These are phyloP conservation scores for Leptographium lundbergii DNA, from an alignment of 2,329 filamentous ascomycete species.

Conservation along the genomic window DNA sequence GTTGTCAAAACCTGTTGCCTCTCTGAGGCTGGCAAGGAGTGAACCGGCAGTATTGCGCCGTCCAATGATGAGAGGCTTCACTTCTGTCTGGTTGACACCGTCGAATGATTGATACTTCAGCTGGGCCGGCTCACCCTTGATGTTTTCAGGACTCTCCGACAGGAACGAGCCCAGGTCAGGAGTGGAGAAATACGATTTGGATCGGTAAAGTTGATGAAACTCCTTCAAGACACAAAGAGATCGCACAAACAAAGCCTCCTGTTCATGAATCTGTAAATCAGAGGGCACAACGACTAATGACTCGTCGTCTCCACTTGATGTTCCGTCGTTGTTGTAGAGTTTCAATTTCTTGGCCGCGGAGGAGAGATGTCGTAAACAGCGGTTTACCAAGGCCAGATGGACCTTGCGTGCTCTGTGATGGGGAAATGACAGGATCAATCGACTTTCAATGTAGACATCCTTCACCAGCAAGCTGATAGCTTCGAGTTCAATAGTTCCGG, in stretches of 20 bases:
- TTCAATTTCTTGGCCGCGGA: slow-evolving; percentile 47
- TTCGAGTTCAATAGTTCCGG: slow-evolving; percentile 49
- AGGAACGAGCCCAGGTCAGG: slow-evolving; percentile 44
- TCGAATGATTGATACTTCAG: slow-evolving; percentile 67
- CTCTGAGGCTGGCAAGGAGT: slow-evolving; percentile 52
- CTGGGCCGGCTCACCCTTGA: slow-evolving; percentile 51
- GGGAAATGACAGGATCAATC: slow-evolving; percentile 35
- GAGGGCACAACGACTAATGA: slow-evolving; percentile 37
- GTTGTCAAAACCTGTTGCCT: slow-evolving; percentile 62
- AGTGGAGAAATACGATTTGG: slow-evolving; percentile 44
- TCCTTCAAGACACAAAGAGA: slow-evolving; percentile 56
- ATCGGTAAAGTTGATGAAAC: slow-evolving; percentile 53
- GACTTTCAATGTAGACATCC: slow-evolving; percentile 53
- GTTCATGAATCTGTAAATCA: slow-evolving; percentile 34
- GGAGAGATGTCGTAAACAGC: slow-evolving; percentile 60
- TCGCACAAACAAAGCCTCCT: slow-evolving; percentile 53
- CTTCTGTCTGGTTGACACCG: slow-evolving; percentile 42
- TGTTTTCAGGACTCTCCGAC: slow-evolving; percentile 33
- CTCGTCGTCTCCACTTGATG: slow-evolving; percentile 33
- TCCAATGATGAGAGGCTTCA: slow-evolving; percentile 53
- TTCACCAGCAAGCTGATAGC: slow-evolving; percentile 59
- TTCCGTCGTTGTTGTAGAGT: slow-evolving; percentile 26
- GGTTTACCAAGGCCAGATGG: slow-evolving; percentile 59
- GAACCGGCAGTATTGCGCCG: slow-evolving; percentile 58
- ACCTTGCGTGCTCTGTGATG: slow-evolving; percentile 38